Conservation (phyloP, 805 yeast species). For the Isabelozyma rhagii region DNA sequence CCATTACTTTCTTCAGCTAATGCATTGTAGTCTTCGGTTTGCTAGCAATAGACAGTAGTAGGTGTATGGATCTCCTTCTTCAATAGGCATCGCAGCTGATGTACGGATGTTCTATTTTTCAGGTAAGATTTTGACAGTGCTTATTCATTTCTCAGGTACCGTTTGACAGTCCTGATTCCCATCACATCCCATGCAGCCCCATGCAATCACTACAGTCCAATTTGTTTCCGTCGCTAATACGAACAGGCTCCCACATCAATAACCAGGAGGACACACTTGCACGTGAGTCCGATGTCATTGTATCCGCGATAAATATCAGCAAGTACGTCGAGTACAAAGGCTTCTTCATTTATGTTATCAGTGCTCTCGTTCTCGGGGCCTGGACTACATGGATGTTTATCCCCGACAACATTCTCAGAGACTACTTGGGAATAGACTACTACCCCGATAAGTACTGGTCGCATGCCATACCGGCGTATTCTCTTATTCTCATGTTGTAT, state of each 20-base stretch:
- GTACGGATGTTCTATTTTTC: too few relatives aligned
- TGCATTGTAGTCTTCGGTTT: too few relatives aligned
- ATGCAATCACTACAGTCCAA: constrained; percentile 2
- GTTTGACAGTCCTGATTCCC: neutral
- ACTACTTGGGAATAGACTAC: constrained; percentile 55
- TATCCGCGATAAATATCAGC: constrained; percentile 46
- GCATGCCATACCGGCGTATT: constrained; percentile 66
- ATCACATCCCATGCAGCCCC: neutral
- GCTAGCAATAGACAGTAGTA: too few relatives aligned
- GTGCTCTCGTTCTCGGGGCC: constrained; percentile 50
- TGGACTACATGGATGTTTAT: constrained; percentile 74
- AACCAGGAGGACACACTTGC: constrained; percentile 50
- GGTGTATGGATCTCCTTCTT: too few relatives aligned
- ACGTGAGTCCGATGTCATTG: constrained; percentile 63
- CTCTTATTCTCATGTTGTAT: constrained; percentile 68
- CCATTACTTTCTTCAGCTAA: too few relatives aligned
- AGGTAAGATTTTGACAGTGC: neutral
- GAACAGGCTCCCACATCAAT: constrained; percentile 2
- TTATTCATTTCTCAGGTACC: neutral
- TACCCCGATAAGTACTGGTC: constrained; percentile 95
- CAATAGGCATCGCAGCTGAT: too few relatives aligned
- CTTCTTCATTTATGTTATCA: constrained; percentile 73
- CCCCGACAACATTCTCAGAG: constrained; percentile 54
- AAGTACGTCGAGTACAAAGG: constrained; percentile 81
- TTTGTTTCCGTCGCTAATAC: constrained; percentile 4